Percentiles rank a stretch among this genome's conserved stretches.
Conservation (phyloP, 768 basidiomycete genomes). For the Coprinopsis sp. region DNA sequence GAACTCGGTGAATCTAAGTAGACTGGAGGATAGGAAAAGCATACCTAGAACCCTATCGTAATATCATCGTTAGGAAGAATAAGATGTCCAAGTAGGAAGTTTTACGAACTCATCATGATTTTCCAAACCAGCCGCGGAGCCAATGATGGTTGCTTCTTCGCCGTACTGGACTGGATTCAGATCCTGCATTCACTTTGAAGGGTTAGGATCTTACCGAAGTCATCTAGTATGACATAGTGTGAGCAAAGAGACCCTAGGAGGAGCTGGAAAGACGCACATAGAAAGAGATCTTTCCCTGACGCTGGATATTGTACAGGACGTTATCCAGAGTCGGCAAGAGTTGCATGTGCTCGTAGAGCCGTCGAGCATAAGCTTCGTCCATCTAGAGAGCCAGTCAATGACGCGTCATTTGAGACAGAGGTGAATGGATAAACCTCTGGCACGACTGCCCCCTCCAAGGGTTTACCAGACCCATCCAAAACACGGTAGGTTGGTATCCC, state of each 20-base stretch:
- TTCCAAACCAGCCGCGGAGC: conserved; percentile 82
- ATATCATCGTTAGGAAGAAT: not conserved
- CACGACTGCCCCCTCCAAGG: conserved; percentile 65
- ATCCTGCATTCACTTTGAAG: conserved; percentile 3
- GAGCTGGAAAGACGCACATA: conserved; percentile 37
- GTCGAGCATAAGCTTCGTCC: conserved; percentile 61
- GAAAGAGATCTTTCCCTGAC: conserved; percentile 90
- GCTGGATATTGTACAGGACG: conserved; percentile 85
- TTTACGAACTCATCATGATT: conserved; percentile 85
- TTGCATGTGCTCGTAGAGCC: conserved; percentile 76
- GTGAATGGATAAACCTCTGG: conserved; percentile 55
- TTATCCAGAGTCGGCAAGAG: conserved; percentile 82
- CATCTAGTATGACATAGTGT: conserved; percentile 46
- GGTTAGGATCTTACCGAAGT: conserved; percentile 56
- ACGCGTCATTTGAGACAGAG: not conserved
- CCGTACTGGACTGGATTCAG: conserved; percentile 52
- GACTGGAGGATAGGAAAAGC: conserved; percentile 4
- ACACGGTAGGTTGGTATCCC: conserved; percentile 85
- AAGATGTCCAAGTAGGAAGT: not conserved
- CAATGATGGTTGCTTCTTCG: conserved; percentile 87
- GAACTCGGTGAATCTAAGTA: too few species aligned
- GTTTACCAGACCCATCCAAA: conserved; percentile 73
- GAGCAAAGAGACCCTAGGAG: conserved; percentile 30
- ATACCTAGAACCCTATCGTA: conserved; percentile 1
- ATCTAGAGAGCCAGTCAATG: conserved; percentile 38